Base-by-base conservation (phyloP, 257 asterid genomes). In the Coffea eugenioides region DNA sequence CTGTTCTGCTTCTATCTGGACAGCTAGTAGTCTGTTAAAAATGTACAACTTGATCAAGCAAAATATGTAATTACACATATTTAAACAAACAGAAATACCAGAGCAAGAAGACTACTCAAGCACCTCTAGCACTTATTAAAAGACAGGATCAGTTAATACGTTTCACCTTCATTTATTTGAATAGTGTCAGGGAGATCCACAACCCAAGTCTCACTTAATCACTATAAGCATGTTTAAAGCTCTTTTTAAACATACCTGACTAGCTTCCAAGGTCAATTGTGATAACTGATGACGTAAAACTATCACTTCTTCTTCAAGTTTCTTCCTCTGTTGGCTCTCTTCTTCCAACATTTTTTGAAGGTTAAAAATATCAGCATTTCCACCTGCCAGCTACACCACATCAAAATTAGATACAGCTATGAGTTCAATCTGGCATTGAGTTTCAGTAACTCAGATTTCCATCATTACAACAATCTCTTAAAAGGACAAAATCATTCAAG, bases 251-350 rank as follows among this genome's bases (percentile, higher is more conserved):
- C 91, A 36, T 89, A 95, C 99, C 81, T 91, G 97, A 84, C 88
- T 88, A 83, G 92, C 87, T 89, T 93, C 98, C 72, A 84, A 56
- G 56, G 94, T 90, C 84, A 91, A 83, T 62, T 88, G 94, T 14
- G 95, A 82, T 83, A 92, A 84, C 83, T 94, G 97, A 89, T 88
- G 91, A 76, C 86, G 92, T 83, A 96, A 86, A 84, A 88, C 82
- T 73, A 87, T 89, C 83, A 96, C 94, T 89, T 94, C 98, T 82
- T 94, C 98, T 89, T 96, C 99, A 80, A 96, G 93, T 81, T 90
- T 91, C 89, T 87, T 90, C 89, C 91, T 96, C 85, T 91, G 91
- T 81, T 80, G 86, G 74, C 82, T 87, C 88, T 96, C 99, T 85
- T 91, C 98, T 86, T 91, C 99, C 84, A 90, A 84, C 74, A 88